Conservation (phyloP, 345 rosid species). For the Lepidium sativum region DNA sequence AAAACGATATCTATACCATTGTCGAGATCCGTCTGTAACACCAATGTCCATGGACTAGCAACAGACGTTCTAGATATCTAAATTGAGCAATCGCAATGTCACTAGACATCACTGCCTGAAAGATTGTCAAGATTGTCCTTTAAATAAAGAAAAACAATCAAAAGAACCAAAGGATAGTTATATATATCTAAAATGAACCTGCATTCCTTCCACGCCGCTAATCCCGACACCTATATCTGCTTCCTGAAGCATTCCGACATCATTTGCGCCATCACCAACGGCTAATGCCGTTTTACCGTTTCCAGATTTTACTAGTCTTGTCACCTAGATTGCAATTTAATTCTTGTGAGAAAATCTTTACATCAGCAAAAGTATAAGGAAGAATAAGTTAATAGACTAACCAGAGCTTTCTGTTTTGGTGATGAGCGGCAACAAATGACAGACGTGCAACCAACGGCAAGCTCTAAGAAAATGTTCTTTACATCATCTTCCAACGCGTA, state of each 20-base stretch:
- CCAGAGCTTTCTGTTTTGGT: conserved; percentile 95
- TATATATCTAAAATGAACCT: conserved; percentile 35
- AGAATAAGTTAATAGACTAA: conserved; percentile 21
- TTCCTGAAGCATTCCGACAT: conserved; percentile 99
- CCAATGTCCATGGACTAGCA: conserved; percentile 97
- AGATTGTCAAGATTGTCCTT: background rate
- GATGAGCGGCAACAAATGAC: conserved; percentile 97
- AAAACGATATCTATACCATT: conserved; percentile 51
- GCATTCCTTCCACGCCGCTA: conserved; percentile 99
- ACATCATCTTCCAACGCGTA: conserved; percentile 77
- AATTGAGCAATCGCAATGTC: conserved; percentile 94
- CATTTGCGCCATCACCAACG: conserved; percentile 97
- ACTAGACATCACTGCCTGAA: conserved; percentile 96
- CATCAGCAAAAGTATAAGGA: background rate
- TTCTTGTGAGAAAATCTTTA: conserved; percentile 3
- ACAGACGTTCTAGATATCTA: conserved; percentile 74
- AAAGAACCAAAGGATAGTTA: background rate
- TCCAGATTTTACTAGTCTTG: conserved; percentile 79
- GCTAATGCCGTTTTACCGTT: conserved; percentile 77
- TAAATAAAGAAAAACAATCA: background rate
- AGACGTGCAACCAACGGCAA: conserved; percentile 78
- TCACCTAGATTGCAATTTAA: conserved; percentile 50
- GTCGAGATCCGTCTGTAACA: conserved; percentile 82
- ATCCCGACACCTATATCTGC: conserved; percentile 95
- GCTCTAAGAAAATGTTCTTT: conserved; percentile 58